These are phyloP conservation scores for Myxozyma nipponensis DNA, from an alignment of 805 yeast species.

Conservation along the genomic window DNA sequence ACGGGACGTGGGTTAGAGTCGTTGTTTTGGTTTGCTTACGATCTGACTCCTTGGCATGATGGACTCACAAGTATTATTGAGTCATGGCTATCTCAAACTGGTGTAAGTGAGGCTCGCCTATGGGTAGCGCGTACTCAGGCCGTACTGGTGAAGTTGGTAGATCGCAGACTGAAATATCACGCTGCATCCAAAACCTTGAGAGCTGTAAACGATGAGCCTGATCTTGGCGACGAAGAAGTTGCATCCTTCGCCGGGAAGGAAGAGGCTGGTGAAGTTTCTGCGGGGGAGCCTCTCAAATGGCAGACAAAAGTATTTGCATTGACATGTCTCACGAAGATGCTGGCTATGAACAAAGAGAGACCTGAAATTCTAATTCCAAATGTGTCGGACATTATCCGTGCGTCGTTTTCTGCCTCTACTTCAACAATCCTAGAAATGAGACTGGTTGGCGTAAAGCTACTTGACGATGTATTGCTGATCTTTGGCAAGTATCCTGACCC, in stretches of 20 bases:
- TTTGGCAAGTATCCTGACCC: conserved; percentile 67
- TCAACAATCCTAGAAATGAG: conserved; percentile 60
- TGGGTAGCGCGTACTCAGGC: conserved; percentile 61
- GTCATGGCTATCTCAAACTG: conserved; percentile 59
- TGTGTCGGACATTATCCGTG: conserved; percentile 60
- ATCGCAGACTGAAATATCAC: too few relatives aligned
- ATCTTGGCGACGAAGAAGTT: conserved; percentile 48
- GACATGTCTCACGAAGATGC: conserved; percentile 35
- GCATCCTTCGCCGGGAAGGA: conserved; percentile 40
- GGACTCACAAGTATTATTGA: conserved; percentile 47
- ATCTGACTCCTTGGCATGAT: conserved; percentile 43
- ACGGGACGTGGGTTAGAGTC: conserved; percentile 46
- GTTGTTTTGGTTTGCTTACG: conserved; percentile 59
- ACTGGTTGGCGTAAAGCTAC: conserved; percentile 58
- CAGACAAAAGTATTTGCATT: conserved; percentile 42
- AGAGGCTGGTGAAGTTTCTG: conserved; percentile 8
- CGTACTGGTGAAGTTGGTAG: conserved; percentile 34
- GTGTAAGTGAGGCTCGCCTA: conserved; percentile 39
- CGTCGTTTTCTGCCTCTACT: conserved; percentile 79
- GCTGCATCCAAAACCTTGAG: conserved; percentile 3
- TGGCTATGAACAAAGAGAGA: conserved; percentile 24
- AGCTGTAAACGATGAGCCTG: conserved; percentile 33
- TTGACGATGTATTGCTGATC: conserved; percentile 58
- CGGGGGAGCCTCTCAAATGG: conserved; percentile 43
- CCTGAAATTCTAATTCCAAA: conserved; percentile 30